phyloP scores from a whole-genome alignment of 2,329 filamentous ascomycete genomes.

The Leptoxyphium fumago region DNA sequence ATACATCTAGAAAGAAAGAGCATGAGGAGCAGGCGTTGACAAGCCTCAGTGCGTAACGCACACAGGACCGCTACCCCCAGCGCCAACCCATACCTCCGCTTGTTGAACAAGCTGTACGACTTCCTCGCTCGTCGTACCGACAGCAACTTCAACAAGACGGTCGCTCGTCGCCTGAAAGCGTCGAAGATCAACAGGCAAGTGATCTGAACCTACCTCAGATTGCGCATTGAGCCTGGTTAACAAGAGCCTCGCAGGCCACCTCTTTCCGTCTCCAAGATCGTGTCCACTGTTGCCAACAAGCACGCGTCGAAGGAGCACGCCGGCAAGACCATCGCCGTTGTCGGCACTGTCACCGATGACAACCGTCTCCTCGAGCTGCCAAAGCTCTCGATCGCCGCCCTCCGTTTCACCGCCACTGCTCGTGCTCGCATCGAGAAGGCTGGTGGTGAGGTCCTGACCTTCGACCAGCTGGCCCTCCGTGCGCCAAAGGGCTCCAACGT shows the following conservation, averaged over 20 bases:
- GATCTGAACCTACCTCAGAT: slow-evolving; percentile 10
- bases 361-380: slow-evolving; percentile 82
- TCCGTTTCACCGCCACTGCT: slow-evolving; percentile 92
- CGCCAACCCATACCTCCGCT: slow-evolving; percentile 30
- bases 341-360: slow-evolving; percentile 95
- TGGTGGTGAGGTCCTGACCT: slow-evolving; percentile 85
- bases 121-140: slow-evolving; percentile 57
- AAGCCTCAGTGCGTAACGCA: neutral
- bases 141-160: slow-evolving; percentile 94
- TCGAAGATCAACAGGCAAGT: slow-evolving; percentile 78
- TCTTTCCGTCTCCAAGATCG: slow-evolving; percentile 86
- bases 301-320: slow-evolving; percentile 40
- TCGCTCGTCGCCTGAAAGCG: slow-evolving; percentile 95
- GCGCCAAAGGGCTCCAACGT: slow-evolving; percentile 95
- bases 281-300: slow-evolving; percentile 41
- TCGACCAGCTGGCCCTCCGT: slow-evolving; percentile 93
- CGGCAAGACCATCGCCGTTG: slow-evolving; percentile 78
- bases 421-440: slow-evolving; percentile 86
- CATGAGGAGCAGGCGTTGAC: neutral
- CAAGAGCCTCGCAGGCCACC: slow-evolving; percentile 38
- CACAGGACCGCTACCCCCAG: slow-evolving; percentile 63
- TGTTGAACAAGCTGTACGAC: slow-evolving; percentile 44
- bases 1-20: neutral
- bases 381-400: slow-evolving; percentile 85
- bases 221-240: slow-evolving; percentile 2